phyloP scores from a whole-genome alignment of 2,329 filamentous ascomycete genomes.

The Botrytis elliptica region DNA sequence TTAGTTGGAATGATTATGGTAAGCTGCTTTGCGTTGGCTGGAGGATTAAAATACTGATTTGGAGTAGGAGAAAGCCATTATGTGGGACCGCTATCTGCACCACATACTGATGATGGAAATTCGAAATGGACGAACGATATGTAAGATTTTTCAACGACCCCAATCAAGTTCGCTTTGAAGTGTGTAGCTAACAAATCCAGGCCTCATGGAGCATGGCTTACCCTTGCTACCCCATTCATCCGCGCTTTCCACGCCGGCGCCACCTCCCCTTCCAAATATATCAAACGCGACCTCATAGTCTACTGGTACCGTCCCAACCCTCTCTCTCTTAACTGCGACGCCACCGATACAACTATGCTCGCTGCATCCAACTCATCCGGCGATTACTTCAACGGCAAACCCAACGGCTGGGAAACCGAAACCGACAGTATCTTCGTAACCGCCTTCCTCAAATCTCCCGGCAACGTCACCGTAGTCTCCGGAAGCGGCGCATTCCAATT shows the following conservation, averaged over 20 bases:
- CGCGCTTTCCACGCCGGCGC: conserved; percentile 1
- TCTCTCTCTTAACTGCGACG: not conserved
- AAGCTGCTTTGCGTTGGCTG: not conserved
- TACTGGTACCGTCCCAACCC: conserved; percentile 21
- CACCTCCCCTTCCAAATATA: not conserved
- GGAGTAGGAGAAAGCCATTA: conserved; percentile 18
- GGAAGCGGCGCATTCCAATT: not conserved
- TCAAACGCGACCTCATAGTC: not conserved
- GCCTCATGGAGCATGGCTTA: conserved; percentile 18
- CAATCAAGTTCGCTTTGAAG: too few species aligned
- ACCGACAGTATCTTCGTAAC: conserved; percentile 15
- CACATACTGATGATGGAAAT: conserved; percentile 17
- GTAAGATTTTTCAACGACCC: not conserved
- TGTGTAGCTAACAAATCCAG: not conserved
- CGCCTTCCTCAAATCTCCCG: not conserved
- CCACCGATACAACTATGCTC: conserved; percentile 19
- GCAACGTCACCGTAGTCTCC: not conserved
- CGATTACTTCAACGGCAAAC: conserved; percentile 12
- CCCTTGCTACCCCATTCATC: conserved; percentile 15
- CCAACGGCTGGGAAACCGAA: conserved; percentile 15
- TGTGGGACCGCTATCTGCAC: conserved; percentile 11
- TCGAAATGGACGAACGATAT: conserved; percentile 22
- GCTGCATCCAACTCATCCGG: conserved; percentile 1
- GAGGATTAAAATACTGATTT: not conserved
- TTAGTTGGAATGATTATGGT: conserved; percentile 22